Percentiles rank a stretch among this genome's conserved stretches.
phyloP scores from a whole-genome alignment of 2,329 filamentous ascomycete species.

The Claviceps spartinae region DNA sequence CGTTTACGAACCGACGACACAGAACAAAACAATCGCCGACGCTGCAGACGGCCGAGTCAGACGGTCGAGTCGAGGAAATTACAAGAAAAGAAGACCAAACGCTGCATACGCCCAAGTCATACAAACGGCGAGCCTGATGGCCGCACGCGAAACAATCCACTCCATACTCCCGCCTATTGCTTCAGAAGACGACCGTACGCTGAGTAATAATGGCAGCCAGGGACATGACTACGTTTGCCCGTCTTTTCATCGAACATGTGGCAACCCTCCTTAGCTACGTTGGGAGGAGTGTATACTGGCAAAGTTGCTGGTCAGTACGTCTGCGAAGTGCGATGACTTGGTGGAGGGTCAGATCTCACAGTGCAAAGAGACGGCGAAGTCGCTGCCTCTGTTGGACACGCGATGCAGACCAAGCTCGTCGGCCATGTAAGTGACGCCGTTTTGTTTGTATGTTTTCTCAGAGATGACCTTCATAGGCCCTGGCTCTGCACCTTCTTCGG shows the following conservation, averaged over 20 bases:
- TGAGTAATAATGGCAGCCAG: constrained; percentile 61
- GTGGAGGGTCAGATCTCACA: constrained; percentile 27
- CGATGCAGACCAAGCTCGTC: constrained; percentile 79
- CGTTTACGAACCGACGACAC: not conserved
- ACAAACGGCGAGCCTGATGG: not conserved
- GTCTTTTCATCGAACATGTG: constrained; percentile 68
- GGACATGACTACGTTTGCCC: constrained; percentile 57
- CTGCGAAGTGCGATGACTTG: constrained; percentile 11
- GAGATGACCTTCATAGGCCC: constrained; percentile 50
- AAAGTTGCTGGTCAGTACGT: constrained; percentile 16
- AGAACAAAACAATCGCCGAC: not conserved
- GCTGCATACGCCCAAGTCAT: constrained; percentile 4
- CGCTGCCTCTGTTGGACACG: constrained; percentile 60
- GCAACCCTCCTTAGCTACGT: constrained; percentile 71
- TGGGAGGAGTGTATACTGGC: constrained; percentile 71
- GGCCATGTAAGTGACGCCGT: constrained; percentile 80
- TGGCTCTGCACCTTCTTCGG: constrained; percentile 32
- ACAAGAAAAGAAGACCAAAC: not conserved
- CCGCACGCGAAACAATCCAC: not conserved
- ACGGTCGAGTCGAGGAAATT: not conserved
- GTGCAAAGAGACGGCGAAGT: constrained; percentile 76
- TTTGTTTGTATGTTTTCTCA: constrained; percentile 52
- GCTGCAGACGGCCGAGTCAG: not conserved
- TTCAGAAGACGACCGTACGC: constrained; percentile 38
- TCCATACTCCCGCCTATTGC: constrained; percentile 14